A percentile compares a stretch with the other conserved stretches of the same genome.
Evolutionary conservation across 371 early-diverging fungal genomes (phyloP).

Genomic region (Mucor lusitanicus): DNA sequence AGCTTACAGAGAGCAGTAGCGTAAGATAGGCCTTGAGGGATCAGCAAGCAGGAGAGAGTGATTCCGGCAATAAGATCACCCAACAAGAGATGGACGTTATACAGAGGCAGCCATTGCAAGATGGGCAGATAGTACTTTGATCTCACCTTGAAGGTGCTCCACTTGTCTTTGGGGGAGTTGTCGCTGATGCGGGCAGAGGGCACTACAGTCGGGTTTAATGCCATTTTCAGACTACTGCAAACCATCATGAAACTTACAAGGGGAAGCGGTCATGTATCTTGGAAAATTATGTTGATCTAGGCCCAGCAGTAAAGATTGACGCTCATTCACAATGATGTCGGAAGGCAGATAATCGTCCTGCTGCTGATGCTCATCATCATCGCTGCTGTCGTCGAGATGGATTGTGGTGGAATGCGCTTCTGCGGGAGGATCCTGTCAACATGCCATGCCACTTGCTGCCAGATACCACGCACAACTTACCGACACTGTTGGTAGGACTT

Average conservation of each 20-base stretch:
- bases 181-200: slow-evolving; percentile 33
- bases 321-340: slow-evolving; percentile 18
- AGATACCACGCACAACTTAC: neutral
- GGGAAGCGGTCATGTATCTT: slow-evolving; percentile 32
- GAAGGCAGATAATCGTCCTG: slow-evolving; percentile 9
- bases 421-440: neutral
- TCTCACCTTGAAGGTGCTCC: slow-evolving; percentile 54
- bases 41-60: slow-evolving; percentile 86
- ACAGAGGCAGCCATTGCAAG: slow-evolving; percentile 85
- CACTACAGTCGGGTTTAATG: slow-evolving; percentile 15
- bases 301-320: slow-evolving; percentile 19
- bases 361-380: slow-evolving; percentile 9
- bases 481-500: neutral
- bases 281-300: slow-evolving; percentile 24
- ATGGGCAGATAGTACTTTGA: slow-evolving; percentile 90
- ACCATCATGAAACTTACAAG: slow-evolving; percentile 18
- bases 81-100: slow-evolving; percentile 54
- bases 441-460: neutral
- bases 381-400: slow-evolving; percentile 21
- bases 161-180: slow-evolving; percentile 35
- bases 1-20: slow-evolving; percentile 84
- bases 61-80: slow-evolving; percentile 84
- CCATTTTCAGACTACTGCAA: neutral
- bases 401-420: slow-evolving; percentile 18
- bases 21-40: slow-evolving; percentile 91